These are phyloP conservation scores for Aureobasidium sp. DNA, from an alignment of 2,329 filamentous ascomycete species.

Conservation along the genomic window DNA sequence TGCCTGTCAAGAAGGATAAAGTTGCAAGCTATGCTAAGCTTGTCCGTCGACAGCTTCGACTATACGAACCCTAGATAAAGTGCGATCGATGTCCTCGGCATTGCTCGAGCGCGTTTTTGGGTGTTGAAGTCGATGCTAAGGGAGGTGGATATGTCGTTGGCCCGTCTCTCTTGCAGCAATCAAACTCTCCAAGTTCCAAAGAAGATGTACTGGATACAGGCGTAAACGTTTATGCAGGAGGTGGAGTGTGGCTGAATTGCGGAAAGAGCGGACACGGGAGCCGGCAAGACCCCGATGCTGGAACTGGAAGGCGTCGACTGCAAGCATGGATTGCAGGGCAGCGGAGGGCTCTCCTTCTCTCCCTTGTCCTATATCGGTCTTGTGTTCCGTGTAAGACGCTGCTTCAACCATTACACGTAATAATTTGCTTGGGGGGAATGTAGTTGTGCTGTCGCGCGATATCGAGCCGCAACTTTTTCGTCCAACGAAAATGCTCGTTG, in stretches of 20 bases:
- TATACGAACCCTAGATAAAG: background rate
- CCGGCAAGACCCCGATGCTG: background rate
- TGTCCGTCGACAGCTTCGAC: background rate
- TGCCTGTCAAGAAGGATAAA: background rate
- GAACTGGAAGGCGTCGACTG: background rate
- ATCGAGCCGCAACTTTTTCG: background rate
- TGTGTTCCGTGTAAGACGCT: background rate
- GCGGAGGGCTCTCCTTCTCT: background rate
- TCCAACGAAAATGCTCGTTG: background rate
- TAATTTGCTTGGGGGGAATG: background rate
- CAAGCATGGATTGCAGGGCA: background rate
- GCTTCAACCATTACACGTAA: background rate
- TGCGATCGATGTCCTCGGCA: background rate
- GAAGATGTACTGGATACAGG: background rate
- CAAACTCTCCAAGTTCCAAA: background rate
- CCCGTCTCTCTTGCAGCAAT: background rate
- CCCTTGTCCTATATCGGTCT: background rate
- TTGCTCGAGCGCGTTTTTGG: background rate
- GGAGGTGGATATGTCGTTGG: background rate
- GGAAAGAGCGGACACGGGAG: background rate
- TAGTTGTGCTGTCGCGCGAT: background rate
- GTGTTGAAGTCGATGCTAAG: background rate
- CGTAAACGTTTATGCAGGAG: conserved; percentile 1
- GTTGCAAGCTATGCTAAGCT: background rate
- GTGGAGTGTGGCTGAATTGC: background rate